phyloP scores from a whole-genome alignment of 331 rosid genomes.

The Malus hybrid region DNA sequence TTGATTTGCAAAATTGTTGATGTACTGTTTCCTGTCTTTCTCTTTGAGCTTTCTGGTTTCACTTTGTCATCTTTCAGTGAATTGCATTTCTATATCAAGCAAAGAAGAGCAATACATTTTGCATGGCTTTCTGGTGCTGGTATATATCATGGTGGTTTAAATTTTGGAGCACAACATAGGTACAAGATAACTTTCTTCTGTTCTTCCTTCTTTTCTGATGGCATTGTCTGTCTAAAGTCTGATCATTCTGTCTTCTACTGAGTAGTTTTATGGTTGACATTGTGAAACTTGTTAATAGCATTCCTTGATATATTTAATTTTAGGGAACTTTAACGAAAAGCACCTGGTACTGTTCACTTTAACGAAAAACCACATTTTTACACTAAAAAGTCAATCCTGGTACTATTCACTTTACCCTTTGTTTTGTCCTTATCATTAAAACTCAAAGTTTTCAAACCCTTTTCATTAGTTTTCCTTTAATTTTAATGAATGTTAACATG shows the following conservation, averaged over 20 bases:
- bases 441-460: too few relatives aligned
- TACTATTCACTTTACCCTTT: too few relatives aligned
- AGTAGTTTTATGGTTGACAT: background rate
- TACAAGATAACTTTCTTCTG: conserved; percentile 21
- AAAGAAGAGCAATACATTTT: conserved; percentile 93
- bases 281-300: too few relatives aligned
- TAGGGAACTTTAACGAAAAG: too few relatives aligned
- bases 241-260: background rate
- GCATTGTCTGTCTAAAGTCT: background rate
- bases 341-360: too few relatives aligned
- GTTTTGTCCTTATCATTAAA: too few relatives aligned
- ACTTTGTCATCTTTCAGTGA: conserved; percentile 49
- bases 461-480: too few relatives aligned
- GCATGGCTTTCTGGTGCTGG: conserved; percentile 99
- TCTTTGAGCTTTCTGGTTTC: conserved; percentile 3
- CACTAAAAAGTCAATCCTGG: too few relatives aligned
- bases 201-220: conserved; percentile 6
- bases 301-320: too few relatives aligned
- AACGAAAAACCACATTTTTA: too few relatives aligned
- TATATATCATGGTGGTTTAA: conserved; percentile 84
- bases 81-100: conserved; percentile 86
- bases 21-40: background rate
- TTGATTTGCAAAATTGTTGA: background rate
- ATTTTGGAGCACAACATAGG: conserved; percentile 88
- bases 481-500: too few relatives aligned